Base-by-base conservation (phyloP, 2,329 filamentous ascomycete genomes). In the Ophiocordyceps polyrhachis-furcata region DNA sequence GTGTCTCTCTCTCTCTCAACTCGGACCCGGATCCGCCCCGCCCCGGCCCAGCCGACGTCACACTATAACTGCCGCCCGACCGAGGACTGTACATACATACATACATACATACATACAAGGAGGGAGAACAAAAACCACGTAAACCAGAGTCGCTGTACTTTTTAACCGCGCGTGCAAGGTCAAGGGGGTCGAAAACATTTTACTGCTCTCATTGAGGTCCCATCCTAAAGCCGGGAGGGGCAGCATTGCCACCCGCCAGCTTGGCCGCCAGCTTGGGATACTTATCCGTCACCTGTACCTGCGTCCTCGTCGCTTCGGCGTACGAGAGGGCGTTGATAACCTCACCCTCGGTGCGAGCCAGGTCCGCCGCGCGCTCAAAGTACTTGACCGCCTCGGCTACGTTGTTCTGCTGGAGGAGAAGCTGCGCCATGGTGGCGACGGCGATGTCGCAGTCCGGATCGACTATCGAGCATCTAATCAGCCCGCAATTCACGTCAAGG, bases 381-480 rank as follows among this genome's bases (percentile, higher is more conserved):
- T 96, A 96, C 64, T 83, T 86, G 52, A 98, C 78, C 1, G 91
- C 91, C 50, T 95, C 85, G 32, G 82, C 83, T 47, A 98, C 89
- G 69, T 95, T 95, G 63, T 91, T 91, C 70, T 96, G 91, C 64
- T 98, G 91, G 32, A 98, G 76, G 44, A 98, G 79, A 40, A 98
- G 77, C 65, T 98, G 91, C 12, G 91, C 91, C 86, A 98, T 95
- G 45, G 91, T 98, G 44, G 91, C 91, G 40, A 98, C 91, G 40
- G 91, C 91, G 58, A 98, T 98, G 57, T 98, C 91, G 60, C 91
- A 98, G 62, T 98, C 91, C 23, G 91, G 91, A 57, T 98, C 91
- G 61, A 98, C 88, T 94, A 54, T 38, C 23, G 15, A 13, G 15
- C 45, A 6, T 2, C 9, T 19, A 5, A 56, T 71, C 57, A 70